Evolutionary conservation across 108 stramenopile genomes (phyloP), one percentile per base, ranked within the genome.

Genomic region (Seminavis robusta): DNA sequence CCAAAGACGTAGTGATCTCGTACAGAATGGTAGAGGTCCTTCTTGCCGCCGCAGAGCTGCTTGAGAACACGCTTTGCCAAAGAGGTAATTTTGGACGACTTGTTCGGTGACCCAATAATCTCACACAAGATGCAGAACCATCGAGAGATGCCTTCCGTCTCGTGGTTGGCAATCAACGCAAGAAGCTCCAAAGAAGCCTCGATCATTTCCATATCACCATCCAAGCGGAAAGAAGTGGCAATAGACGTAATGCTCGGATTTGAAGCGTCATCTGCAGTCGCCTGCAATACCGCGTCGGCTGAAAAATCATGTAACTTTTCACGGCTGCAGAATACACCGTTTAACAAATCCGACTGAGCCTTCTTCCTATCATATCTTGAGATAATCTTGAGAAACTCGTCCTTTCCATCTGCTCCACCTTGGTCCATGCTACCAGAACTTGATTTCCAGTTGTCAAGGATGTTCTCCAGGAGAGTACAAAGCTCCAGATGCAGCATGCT

Each of bases 61-160:
- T 83, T 80, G 34, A 92, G 58, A 19, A 67, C 70, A 41, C 53
- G 65, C 31, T 71, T 86, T n/a, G 89, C 83, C 10, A 74, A 44
- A 31, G 56, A 27, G 39, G 74, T 63, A 6, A 83, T 16, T 10
- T 48, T 40, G 1, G 64, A 27, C 5, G 58, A 51, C 9, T 55
- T 56, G 46, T 52, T 56, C 19, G 42, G 41, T 24, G 73, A 67
- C 40, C 74, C 68, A 11, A 78, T 74, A 4, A 91, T 80, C 47
- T 77, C 71, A 28, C 85, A 91, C 17, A 91, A 59, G 38, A 86
- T 65, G 6, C 83, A 71, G 52, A 72, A 81, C 89, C 89, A 91
- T 23, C 73, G 50, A 16, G 74, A 47, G 9, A 69, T 46, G 28
- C 67, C 59, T 20, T 65, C 43, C 1, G 63, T 56, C n/a, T 69